A percentile compares a stretch with the other conserved stretches of the same genome.
These are phyloP conservation scores for Lonicera japonica DNA, from an alignment of 129 eudicot genomes.

Conservation along the genomic window DNA sequence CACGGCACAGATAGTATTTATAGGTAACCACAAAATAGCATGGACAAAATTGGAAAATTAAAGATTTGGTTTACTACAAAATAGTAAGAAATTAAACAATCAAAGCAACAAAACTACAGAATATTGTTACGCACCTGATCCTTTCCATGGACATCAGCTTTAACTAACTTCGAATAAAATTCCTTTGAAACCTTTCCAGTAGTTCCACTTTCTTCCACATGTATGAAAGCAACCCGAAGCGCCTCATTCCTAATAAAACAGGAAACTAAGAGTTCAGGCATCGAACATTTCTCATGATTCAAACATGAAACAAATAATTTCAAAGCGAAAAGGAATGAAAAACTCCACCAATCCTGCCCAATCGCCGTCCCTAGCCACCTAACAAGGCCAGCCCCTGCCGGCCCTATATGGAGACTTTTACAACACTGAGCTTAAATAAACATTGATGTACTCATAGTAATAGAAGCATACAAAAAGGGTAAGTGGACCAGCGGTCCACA, in stretches of 20 bases:
- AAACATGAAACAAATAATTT: not conserved
- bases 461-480: not conserved
- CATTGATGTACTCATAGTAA: not conserved
- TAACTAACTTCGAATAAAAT: conserved; percentile 85
- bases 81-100: not conserved
- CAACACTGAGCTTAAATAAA: not conserved
- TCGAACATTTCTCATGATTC: too few relatives aligned
- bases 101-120: not conserved
- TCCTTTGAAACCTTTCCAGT: conserved; percentile 40
- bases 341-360: too few relatives aligned
- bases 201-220: conserved; percentile 57
- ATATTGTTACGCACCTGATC: conserved; percentile 60
- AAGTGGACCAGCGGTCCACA: not conserved
- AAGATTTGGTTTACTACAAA: not conserved
- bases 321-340: too few relatives aligned
- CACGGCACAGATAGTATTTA: not conserved
- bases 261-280: too few relatives aligned
- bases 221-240: conserved; percentile 98
- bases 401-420: too few relatives aligned
- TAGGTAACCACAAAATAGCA: not conserved
- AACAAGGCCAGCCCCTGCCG: too few relatives aligned
- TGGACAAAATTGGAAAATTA: not conserved
- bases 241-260: conserved; percentile 72
- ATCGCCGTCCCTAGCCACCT: too few relatives aligned
- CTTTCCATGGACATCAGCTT: conserved; percentile 97